Base-by-base conservation (phyloP, 2,329 filamentous ascomycete genomes). In the Teratosphaeria pseudoeucalypti region DNA sequence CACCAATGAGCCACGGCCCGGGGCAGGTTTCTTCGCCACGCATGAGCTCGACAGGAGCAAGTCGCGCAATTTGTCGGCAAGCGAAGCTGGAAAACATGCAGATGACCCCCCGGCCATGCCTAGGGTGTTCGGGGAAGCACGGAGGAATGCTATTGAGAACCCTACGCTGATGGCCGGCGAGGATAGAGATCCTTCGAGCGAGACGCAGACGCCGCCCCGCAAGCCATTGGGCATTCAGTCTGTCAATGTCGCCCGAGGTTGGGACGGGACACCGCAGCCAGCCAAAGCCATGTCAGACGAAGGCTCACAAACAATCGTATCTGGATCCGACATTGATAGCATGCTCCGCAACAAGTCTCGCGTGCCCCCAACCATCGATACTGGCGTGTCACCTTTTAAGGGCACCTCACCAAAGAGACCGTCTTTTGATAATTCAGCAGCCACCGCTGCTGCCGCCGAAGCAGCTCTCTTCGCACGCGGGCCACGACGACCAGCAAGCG, bases 261-360 rank as follows among this genome's bases (percentile, higher is more conserved):
- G 37, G 29, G 16, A 56, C 34, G 52, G 52, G 56, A 23, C 29
- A 55, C 37, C 58, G 60, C 26, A 56, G 58, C 27, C 63, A 62
- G 57, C 27, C 7, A 63, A 60, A 52, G 59, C 62, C 3, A 67
- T 69, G 65, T 57, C 79, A 23, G 90, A 95, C 67, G 86, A 88
- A 65, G 83, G 86, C 57, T 87, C 88, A 14, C 92, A 96, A 75
- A 96, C 92, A 27, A 81, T 87, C 47, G 78, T 96, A 34, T 95
- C 90, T n/a, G 83, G 89, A 0, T 83, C 88, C 56, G 85, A 88
- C 59, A 90, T 96, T 63, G 91, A 96, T 65, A 82, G 84, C 58
- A 80, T 96, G 68, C 75, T 95, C 59, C 81, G 82, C 64, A 79
- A 80, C 58, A 84, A 83, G 66, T 71, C 63, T 61, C 54, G 57